Base-by-base conservation (phyloP, 306 rosid genomes). In the Lupinus albus region DNA sequence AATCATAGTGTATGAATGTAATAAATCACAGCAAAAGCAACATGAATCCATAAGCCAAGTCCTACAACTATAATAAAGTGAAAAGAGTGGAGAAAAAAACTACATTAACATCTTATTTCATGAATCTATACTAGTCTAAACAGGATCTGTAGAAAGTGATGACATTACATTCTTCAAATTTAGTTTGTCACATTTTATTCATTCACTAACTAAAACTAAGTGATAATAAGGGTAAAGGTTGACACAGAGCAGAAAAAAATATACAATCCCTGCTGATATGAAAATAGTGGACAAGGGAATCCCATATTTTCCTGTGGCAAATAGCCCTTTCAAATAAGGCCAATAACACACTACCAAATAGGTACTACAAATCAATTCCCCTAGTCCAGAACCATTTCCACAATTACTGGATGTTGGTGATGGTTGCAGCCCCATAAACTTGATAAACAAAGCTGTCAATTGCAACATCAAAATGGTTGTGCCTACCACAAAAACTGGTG, bases 261-360 rank as follows among this genome's bases (percentile, higher is more conserved):
- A 15, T 3, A 81, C 80, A 38, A 85, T 36, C 3, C 66, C 74
- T 28, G 74, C 20, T 7, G 90, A 85, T 62, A 77, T 91, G 62
- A n/a, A 73, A 18, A 84, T 38, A 38, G 84, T 82, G 25, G 87
- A 62, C 2, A 75, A 11, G 0, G 96, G 96, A 76, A 91, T 76
- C 13, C 96, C 96, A 49, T 75, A 81, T 49, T 80, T 84, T 41
- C 86, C 89, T 32, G 71, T 83, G 0, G 46, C 58, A 73, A 83
- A 85, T 55, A 91, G 7, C 7, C 96, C 96, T 53, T 82, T 88
- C 20, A 88, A 2, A 73, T 80, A 77, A 42, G 89, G 89, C 86
- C 80, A 79, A 4, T 78, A 79, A 66, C 87, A 82, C 12, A 79
- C 6, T 21, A 85, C 62, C 73, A 83, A 6, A 78, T 78, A 83